Base-by-base conservation (phyloP, 2,329 filamentous ascomycete species). In the Alternaria alternata region DNA sequence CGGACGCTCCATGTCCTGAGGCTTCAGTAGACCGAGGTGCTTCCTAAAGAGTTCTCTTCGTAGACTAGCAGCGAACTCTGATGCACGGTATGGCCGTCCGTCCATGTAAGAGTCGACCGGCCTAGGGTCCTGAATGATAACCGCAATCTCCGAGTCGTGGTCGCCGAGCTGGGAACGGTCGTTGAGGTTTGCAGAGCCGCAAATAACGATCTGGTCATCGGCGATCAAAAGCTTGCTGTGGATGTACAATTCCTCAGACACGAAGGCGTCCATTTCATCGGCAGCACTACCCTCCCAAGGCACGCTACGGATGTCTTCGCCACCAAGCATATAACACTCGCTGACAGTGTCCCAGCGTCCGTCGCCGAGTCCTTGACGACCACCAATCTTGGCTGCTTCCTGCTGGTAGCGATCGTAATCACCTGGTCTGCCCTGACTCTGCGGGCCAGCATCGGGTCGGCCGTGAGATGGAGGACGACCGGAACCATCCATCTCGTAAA, bases 71-170 rank as follows among this genome's bases (percentile, higher is more conserved):
- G 93, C 93, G 73, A 94, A 94, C 57, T 86, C 85, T 8, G 89
- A 89, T 7, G 92, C 94, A 32, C 83, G 85, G 81, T 86, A 96
- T 0, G 87, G 87, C 22, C 84, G 81, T 3, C 92, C 91, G 64
- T 89, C 85, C 91, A 97, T 96, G 61, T 78, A 80, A 18, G 88
- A 89, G 14, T 91, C 86, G 16, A 96, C 82, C 1, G 88, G 82
- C 1, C 89, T 87, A 2, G 88, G 86, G 74, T 96, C 93, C 75
- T 95, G 90, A 71, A 97, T 91, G 58, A 96, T 85, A 65, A 96
- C 91, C n/a, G 93, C 92, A 56, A 97, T 92, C 76, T 97, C 93
- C 1, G 89, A 92, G 80, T 96, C 93, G 78, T 95, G 93, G 59
- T 87, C 85, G 36, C 92, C 93, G 4, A 96, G 86, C 80, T 97